Base-by-base conservation (phyloP, 1,139 yeast species). In the Geotrichum cucujoidarum region DNA sequence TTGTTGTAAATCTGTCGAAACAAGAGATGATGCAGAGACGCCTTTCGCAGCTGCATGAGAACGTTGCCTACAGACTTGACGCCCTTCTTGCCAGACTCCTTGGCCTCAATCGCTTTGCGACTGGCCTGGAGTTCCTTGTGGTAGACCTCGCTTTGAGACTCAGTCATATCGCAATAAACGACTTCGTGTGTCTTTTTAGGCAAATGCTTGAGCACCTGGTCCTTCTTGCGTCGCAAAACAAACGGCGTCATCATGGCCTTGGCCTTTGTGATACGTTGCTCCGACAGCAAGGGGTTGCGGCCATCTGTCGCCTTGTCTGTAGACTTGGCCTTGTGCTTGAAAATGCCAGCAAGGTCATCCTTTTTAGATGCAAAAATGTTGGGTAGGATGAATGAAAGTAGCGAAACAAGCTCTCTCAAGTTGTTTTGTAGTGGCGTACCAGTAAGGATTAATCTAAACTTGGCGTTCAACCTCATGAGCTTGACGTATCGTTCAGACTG, bases 171-270 rank as follows among this genome's bases (percentile, higher is more conserved):
- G 65, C 97, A 88, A 55, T 73, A 74, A 43, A 77, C 78, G 36
- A 84, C 75, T 40, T 70, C 71, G 54, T 83, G 88, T 43, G 72
- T 68, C 62, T 94, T 92, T 25, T 76, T 74, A 0, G 98, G 98
- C 55, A 92, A 71, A 63, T 92, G 94, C 61, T 85, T 79, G 62
- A 92, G 74, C 10, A 92, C 98, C 66, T 92, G 97, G 51, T 80
- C 85, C 69, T 92, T 92, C 61, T 84, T 84, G 64, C 99, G 81
- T 65, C 99, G 77, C 59, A 92, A 72, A 8, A 92, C 92, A 69
- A 92, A 92, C 4, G 99, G 99, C 1, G 95, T 85, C 98, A 92
- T 92, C 97, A 92, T 92, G 2, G 94, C 83, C 65, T 87, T 88
- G 5, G 99, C 99, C 61, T 89, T 85, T 38, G 81, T 77, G 53